These are phyloP conservation scores for Melaleuca alternifolia DNA, from an alignment of 345 rosid species.

Conservation along the genomic window DNA sequence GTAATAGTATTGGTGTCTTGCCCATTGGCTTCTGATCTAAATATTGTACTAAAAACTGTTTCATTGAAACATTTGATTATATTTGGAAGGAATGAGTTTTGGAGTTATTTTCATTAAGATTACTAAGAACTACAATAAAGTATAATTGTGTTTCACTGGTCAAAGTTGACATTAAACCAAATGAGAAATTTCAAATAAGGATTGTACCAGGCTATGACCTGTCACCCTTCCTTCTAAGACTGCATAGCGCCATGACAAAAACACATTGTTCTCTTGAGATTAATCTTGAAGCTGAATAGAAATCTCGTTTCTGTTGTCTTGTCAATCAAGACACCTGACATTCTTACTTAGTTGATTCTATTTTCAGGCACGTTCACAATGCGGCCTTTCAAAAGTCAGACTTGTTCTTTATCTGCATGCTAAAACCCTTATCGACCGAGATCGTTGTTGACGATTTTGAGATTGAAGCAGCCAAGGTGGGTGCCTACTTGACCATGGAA, in stretches of 20 bases:
- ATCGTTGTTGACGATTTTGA: slow-evolving; percentile 58
- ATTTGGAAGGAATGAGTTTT: neutral
- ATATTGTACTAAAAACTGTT: neutral
- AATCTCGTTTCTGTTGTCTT: neutral
- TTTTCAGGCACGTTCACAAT: slow-evolving; percentile 81
- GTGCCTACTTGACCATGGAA: neutral
- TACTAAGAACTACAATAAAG: neutral
- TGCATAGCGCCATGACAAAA: neutral
- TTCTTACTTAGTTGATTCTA: neutral
- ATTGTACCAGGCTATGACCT: neutral
- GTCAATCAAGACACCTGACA: neutral
- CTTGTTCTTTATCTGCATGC: slow-evolving; percentile 87
- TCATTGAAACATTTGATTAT: neutral
- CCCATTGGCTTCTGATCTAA: neutral
- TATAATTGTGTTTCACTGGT: neutral
- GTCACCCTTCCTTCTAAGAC: neutral
- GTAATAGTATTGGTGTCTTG: slow-evolving; percentile 9
- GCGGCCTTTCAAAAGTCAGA: slow-evolving; percentile 87
- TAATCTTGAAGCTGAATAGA: neutral
- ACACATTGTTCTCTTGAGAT: neutral
- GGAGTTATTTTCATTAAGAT: neutral
- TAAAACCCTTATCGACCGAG: slow-evolving; percentile 51
- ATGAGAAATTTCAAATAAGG: neutral
- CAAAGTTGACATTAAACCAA: neutral
- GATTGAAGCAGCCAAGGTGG: slow-evolving; percentile 84